Percentiles rank a stretch among this genome's conserved stretches.
phyloP scores from a whole-genome alignment of 2,329 filamentous ascomycete species.

The Colletotrichum karsti region DNA sequence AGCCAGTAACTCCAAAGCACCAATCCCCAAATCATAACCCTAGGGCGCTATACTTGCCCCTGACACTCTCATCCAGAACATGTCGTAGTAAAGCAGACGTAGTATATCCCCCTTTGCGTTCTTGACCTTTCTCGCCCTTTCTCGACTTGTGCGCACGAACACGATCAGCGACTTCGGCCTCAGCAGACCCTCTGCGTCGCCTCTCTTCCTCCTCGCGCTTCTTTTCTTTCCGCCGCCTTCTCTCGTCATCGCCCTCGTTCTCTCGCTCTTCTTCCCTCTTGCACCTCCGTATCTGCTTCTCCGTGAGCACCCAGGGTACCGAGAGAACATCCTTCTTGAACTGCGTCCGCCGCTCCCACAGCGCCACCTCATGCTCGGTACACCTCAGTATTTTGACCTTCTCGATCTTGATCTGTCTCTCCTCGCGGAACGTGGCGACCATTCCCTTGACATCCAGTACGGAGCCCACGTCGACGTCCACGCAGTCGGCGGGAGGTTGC shows the following conservation, averaged over 20 bases:
- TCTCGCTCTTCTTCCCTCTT: constrained; percentile 44
- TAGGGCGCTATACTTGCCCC: constrained; percentile 11
- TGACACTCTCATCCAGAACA: constrained; percentile 19
- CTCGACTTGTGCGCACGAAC: not conserved
- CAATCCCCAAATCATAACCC: constrained; percentile 2
- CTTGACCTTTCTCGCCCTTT: not conserved
- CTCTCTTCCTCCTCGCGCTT: constrained; percentile 2
- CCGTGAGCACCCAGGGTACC: constrained; percentile 63
- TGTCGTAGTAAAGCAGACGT: constrained; percentile 1
- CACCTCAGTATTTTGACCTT: constrained; percentile 56
- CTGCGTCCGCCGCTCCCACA: constrained; percentile 63
- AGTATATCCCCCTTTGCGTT: not conserved
- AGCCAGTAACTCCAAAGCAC: not conserved
- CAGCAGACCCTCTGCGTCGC: not conserved
- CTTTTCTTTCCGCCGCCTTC: constrained; percentile 22
- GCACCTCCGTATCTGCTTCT: constrained; percentile 58
- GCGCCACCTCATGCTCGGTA: constrained; percentile 64
- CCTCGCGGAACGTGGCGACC: constrained; percentile 54
- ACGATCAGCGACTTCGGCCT: not conserved
- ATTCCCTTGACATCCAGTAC: constrained; percentile 67
- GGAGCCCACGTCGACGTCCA: constrained; percentile 57
- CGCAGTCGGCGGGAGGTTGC: constrained; percentile 30
- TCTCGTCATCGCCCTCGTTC: constrained; percentile 44
- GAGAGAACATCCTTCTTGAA: constrained; percentile 61
- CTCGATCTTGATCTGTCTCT: constrained; percentile 61